Evolutionary conservation across 73 alveolate genomes (phyloP).

Genomic region (Effrenium voratum): DNA sequence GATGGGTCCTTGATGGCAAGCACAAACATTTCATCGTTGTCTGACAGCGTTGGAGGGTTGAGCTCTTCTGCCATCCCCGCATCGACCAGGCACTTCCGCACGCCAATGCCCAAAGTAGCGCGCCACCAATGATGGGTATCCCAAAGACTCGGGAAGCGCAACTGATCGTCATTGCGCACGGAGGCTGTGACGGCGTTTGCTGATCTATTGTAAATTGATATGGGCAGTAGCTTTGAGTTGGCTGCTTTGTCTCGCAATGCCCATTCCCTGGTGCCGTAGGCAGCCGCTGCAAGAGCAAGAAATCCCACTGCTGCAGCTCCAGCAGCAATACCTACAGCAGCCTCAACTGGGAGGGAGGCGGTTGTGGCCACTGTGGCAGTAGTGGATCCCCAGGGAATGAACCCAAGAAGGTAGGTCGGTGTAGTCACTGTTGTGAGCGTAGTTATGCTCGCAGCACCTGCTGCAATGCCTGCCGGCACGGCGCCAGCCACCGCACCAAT

Average conservation of each 20-base stretch:
- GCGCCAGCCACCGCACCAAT: background rate
- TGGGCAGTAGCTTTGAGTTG: background rate
- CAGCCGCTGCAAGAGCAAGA: background rate
- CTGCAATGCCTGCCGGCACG: background rate
- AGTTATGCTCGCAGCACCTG: background rate
- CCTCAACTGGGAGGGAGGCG: background rate
- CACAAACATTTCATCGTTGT: background rate
- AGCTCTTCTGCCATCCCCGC: background rate
- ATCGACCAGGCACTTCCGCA: background rate
- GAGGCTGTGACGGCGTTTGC: background rate
- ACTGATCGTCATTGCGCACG: background rate
- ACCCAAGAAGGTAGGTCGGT: background rate
- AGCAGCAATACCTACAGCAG: background rate
- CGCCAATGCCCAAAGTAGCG: background rate
- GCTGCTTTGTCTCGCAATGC: background rate
- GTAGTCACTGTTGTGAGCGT: background rate
- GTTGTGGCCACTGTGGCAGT: background rate
- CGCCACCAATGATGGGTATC: background rate
- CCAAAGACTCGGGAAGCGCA: no score
- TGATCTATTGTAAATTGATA: background rate
- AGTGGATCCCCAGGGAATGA: background rate
- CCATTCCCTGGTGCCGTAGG: slow-evolving; percentile 8
- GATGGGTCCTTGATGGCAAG: background rate
- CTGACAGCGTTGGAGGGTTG: slow-evolving; percentile 22
- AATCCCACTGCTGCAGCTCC: background rate